phyloP scores from a whole-genome alignment of 768 basidiomycete genomes.

The Pholiota molesta region DNA sequence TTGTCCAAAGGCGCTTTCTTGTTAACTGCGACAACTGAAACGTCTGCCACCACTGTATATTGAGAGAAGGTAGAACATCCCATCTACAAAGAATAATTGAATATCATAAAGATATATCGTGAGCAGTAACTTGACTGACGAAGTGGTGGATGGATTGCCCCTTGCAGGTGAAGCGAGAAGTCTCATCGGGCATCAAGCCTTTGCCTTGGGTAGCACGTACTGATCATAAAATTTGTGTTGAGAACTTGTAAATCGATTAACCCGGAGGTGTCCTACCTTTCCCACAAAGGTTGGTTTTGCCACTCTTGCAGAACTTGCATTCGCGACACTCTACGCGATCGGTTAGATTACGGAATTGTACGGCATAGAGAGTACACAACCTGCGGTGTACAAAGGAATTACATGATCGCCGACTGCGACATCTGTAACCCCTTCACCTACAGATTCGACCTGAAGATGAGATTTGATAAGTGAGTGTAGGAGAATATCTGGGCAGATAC shows the following conservation, averaged over 20 bases:
- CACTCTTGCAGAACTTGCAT: conserved; percentile 99
- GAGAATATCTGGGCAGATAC: conserved; percentile 27
- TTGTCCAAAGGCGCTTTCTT: conserved; percentile 88
- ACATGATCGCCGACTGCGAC: conserved; percentile 90
- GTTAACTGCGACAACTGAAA: conserved; percentile 92
- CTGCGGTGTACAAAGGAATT: conserved; percentile 94
- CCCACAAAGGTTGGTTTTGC: conserved; percentile 98
- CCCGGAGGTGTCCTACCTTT: conserved; percentile 55
- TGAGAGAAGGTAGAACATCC: conserved; percentile 99
- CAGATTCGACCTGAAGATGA: conserved; percentile 81
- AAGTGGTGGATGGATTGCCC: conserved; percentile 91
- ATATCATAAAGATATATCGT: conserved; percentile 4
- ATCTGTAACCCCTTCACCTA: conserved; percentile 91
- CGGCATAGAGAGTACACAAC: conserved; percentile 39
- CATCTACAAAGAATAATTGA: conserved; percentile 63
- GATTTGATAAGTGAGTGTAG: conserved; percentile 13
- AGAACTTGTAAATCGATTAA: background rate
- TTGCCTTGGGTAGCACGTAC: conserved; percentile 93
- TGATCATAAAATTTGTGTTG: conserved; percentile 25
- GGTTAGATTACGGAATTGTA: background rate
- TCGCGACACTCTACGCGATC: conserved; percentile 75
- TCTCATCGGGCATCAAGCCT: conserved; percentile 93
- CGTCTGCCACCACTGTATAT: conserved; percentile 97
- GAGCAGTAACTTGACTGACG: conserved; percentile 47
- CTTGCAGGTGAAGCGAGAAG: conserved; percentile 85